These are phyloP conservation scores for Corymbia calophylla DNA, from an alignment of 441 rosid species.

Conservation along the genomic window DNA sequence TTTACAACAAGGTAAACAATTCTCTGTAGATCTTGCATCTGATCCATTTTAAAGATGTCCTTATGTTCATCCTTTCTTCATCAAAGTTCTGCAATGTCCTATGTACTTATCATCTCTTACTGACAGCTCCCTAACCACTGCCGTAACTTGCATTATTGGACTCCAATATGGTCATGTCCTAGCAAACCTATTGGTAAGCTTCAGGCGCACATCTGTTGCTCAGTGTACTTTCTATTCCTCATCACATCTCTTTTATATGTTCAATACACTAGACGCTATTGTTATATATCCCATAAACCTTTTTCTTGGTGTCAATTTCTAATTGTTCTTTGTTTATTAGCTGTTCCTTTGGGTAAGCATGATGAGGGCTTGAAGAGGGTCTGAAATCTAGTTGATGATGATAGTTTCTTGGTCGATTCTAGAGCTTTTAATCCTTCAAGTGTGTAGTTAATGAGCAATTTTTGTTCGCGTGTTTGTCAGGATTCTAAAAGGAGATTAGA, in stretches of 20 bases:
- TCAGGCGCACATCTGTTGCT: neutral
- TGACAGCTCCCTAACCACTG: conserved; percentile 4
- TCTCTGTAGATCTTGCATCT: neutral
- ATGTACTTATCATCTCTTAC: neutral
- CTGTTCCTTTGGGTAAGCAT: neutral
- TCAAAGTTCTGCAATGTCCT: neutral
- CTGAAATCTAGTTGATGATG: neutral
- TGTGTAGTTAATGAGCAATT: neutral
- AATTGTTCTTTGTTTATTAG: neutral
- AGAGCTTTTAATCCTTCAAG: neutral
- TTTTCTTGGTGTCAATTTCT: neutral
- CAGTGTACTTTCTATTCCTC: neutral
- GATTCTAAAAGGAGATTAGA: neutral
- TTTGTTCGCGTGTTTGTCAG: neutral
- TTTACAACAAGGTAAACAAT: neutral
- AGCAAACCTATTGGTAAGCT: neutral
- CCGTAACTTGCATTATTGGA: conserved; percentile 5
- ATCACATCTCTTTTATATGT: neutral
- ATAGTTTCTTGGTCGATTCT: neutral
- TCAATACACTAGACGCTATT: neutral
- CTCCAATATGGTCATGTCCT: conserved; percentile 14
- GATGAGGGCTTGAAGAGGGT: neutral
- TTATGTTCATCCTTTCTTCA: neutral
- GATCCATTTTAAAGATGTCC: neutral
- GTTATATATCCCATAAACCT: neutral